These are phyloP conservation scores for Cryptococcus maquisensis DNA, from an alignment of 1,284 basidiomycete species.

Conservation along the genomic window DNA sequence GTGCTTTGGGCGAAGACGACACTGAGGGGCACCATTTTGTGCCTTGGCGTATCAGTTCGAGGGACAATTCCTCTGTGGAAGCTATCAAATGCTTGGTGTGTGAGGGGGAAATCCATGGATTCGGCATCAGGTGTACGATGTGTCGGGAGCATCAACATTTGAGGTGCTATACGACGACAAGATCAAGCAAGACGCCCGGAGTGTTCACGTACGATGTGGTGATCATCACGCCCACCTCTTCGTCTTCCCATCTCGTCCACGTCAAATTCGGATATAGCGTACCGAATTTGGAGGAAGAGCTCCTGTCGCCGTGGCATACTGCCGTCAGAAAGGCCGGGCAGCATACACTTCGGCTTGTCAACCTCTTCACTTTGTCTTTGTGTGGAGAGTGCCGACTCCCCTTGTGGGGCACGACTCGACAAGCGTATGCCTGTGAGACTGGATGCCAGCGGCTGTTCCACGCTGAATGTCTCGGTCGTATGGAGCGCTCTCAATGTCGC, in stretches of 20 bases:
- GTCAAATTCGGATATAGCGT: constrained; percentile 22
- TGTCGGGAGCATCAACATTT: constrained; percentile 33
- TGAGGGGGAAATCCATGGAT: constrained; percentile 25
- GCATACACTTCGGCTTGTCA: constrained; percentile 50
- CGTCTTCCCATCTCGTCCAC: constrained; percentile 12
- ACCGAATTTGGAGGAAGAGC: no score
- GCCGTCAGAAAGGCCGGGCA: constrained; percentile 18
- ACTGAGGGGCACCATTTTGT: constrained; percentile 30
- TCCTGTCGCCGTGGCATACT: no score
- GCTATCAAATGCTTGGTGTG: constrained; percentile 18
- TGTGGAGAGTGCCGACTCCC: constrained; percentile 65
- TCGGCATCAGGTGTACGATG: constrained; percentile 31
- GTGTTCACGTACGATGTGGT: constrained; percentile 27
- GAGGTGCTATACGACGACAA: constrained; percentile 20
- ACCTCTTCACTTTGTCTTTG: constrained; percentile 65
- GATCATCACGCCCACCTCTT: constrained; percentile 8
- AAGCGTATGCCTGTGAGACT: constrained; percentile 60
- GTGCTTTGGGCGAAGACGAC: constrained; percentile 29
- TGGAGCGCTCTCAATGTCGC: constrained; percentile 28
- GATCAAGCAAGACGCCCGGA: constrained; percentile 10
- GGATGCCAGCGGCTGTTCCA: constrained; percentile 63
- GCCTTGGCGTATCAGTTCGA: constrained; percentile 31
- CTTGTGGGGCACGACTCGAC: constrained; percentile 64
- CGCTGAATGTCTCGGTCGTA: constrained; percentile 52
- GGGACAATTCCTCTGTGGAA: constrained; percentile 1